Conservation (phyloP, 768 basidiomycete species). For the Termitomyces sp. region DNA sequence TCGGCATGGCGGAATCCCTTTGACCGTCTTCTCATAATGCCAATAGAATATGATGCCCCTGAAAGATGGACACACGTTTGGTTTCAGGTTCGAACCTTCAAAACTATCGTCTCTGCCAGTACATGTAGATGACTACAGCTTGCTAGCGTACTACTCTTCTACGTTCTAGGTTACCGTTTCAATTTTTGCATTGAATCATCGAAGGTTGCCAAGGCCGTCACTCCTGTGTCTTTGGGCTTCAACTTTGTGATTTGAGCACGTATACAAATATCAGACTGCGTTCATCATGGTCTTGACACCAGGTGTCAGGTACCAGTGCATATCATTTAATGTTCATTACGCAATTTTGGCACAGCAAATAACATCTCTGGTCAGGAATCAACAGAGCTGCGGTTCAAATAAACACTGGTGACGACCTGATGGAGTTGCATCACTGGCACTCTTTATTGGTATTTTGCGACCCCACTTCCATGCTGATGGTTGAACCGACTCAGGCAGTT, state of each 20-base stretch:
- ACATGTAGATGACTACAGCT: neutral
- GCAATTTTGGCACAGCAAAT: no score
- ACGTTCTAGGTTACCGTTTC: neutral
- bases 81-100: neutral
- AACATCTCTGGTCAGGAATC: no score
- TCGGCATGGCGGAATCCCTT: no score
- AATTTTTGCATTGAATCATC: neutral
- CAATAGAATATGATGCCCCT: neutral
- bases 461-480: neutral
- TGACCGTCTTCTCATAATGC: neutral
- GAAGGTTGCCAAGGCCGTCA: no score
- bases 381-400: no score
- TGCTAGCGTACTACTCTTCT: neutral
- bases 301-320: no score
- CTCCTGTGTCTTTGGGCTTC: no score
- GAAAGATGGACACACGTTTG: neutral
- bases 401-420: neutral
- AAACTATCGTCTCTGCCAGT: neutral
- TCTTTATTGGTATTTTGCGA: neutral
- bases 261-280: no score
- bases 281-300: no score
- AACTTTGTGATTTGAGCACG: no score
- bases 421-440: neutral
- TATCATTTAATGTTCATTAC: no score
- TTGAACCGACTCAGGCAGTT: neutral